Evolutionary conservation across 139 green algal genomes (phyloP).

Genomic region (Micractinium sp.): DNA sequence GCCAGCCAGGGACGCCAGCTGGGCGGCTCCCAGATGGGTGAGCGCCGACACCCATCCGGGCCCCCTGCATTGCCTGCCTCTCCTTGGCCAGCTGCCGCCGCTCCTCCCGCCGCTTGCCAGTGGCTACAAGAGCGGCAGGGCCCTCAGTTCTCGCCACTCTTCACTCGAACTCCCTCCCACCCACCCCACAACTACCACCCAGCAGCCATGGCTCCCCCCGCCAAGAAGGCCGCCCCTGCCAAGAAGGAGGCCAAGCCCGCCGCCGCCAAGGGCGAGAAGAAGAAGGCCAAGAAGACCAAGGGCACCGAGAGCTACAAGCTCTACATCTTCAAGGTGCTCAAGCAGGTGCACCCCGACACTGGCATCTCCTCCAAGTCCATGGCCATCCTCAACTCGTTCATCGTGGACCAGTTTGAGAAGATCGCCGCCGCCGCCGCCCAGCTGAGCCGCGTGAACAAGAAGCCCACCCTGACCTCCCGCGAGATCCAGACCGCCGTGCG

Average conservation of each 20-base stretch:
- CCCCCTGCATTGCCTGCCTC: too few relatives aligned
- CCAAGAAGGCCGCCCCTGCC: not conserved
- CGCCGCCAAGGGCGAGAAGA: not conserved
- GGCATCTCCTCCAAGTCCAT: constrained; percentile 86
- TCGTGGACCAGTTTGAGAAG: constrained; percentile 84
- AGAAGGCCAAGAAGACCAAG: constrained; percentile 22
- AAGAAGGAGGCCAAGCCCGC: not conserved
- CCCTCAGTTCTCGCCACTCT: too few relatives aligned
- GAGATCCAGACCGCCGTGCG: constrained; percentile 93
- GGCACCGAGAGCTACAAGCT: constrained; percentile 89
- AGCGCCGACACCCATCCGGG: too few relatives aligned
- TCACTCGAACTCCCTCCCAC: too few relatives aligned
- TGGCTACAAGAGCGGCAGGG: too few relatives aligned
- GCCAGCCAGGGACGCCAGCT: too few relatives aligned
- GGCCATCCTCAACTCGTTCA: constrained; percentile 87
- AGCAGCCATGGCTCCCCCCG: not conserved
- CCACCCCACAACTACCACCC: too few relatives aligned
- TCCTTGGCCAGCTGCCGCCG: too few relatives aligned
- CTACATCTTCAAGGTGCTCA: constrained; percentile 98
- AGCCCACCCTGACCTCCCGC: constrained; percentile 87
- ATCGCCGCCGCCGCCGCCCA: constrained; percentile 80
- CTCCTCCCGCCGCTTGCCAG: too few relatives aligned
- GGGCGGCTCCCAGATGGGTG: too few relatives aligned
- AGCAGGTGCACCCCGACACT: constrained; percentile 90
- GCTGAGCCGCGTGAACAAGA: constrained; percentile 84